Conservation (phyloP, 768 basidiomycete species). For the Phlegmacium glaucopus region DNA sequence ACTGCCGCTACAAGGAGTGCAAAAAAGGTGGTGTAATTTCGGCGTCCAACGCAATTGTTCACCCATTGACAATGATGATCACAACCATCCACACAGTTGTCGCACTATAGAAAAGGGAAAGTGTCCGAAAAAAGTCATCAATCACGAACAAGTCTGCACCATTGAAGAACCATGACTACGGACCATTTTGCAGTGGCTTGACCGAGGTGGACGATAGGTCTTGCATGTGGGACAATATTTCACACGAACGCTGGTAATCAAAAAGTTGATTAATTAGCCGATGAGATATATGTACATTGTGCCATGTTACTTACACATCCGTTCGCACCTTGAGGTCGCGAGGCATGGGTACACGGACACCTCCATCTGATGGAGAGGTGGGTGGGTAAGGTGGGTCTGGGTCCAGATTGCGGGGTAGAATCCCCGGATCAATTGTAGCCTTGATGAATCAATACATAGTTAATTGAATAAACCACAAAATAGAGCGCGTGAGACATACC, state of each 20-base stretch:
- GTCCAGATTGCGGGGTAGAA: slow-evolving; percentile 85
- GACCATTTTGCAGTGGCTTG: slow-evolving; percentile 95
- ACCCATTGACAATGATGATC: slow-evolving; percentile 93
- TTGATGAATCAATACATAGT: slow-evolving; percentile 19
- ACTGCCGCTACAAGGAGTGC: slow-evolving; percentile 76
- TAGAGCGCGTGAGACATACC: slow-evolving; percentile 36
- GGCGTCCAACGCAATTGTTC: slow-evolving; percentile 92
- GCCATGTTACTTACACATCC: slow-evolving; percentile 56
- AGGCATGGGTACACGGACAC: slow-evolving; percentile 62
- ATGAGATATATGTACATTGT: not conserved
- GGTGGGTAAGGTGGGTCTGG: slow-evolving; percentile 76
- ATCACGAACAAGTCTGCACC: no score
- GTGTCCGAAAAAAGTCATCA: no score
- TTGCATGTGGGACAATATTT: slow-evolving; percentile 95
- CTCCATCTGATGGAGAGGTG: slow-evolving; percentile 60
- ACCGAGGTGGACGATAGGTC: slow-evolving; percentile 89
- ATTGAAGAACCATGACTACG: slow-evolving; percentile 20
- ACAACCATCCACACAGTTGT: slow-evolving; percentile 95
- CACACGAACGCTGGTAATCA: slow-evolving; percentile 67
- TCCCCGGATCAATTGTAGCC: slow-evolving; percentile 85
- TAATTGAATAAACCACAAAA: slow-evolving; percentile 4
- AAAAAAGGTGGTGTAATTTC: slow-evolving; percentile 95
- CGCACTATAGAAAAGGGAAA: slow-evolving; percentile 54
- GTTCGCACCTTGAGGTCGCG: slow-evolving; percentile 77
- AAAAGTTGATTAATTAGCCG: not conserved